Evolutionary conservation across 129 eudicot species (phyloP).

Genomic region (Artemisia tridentata): DNA sequence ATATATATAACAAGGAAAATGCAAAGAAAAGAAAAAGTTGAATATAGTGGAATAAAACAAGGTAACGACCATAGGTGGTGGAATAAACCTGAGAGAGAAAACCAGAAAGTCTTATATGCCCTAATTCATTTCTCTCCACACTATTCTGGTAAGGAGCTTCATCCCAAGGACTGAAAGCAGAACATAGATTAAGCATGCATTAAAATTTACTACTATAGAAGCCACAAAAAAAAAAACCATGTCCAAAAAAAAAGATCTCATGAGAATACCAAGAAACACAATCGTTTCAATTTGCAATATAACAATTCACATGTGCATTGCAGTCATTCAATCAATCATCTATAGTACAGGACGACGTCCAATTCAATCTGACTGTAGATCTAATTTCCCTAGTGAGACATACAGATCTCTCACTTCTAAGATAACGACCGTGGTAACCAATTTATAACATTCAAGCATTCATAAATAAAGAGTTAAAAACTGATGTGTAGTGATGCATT

Average conservation of each 20-base stretch:
- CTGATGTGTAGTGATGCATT: too few species aligned
- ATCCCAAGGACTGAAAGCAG: constrained; percentile 73
- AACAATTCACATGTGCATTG: neutral
- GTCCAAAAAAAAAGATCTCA: neutral
- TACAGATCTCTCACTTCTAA: too few species aligned
- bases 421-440: too few species aligned
- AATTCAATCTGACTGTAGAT: neutral
- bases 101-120: constrained; percentile 66
- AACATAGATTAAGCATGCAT: constrained; percentile 15
- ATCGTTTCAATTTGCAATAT: neutral
- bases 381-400: too few species aligned
- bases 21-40: neutral
- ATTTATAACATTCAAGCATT: too few species aligned
- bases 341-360: neutral
- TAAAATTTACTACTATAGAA: constrained; percentile 15
- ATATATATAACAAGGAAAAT: constrained; percentile 1
- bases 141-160: constrained; percentile 76
- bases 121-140: constrained; percentile 65
- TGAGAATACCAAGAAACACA: neutral
- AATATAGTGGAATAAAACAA: neutral
- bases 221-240: neutral
- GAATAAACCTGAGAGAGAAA: constrained; percentile 73
- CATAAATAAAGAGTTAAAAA: too few species aligned
- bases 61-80: neutral
- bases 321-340: neutral